Evolutionary conservation across 2,329 filamentous ascomycete species (phyloP).

Genomic region (Trichophaea hybrida): DNA sequence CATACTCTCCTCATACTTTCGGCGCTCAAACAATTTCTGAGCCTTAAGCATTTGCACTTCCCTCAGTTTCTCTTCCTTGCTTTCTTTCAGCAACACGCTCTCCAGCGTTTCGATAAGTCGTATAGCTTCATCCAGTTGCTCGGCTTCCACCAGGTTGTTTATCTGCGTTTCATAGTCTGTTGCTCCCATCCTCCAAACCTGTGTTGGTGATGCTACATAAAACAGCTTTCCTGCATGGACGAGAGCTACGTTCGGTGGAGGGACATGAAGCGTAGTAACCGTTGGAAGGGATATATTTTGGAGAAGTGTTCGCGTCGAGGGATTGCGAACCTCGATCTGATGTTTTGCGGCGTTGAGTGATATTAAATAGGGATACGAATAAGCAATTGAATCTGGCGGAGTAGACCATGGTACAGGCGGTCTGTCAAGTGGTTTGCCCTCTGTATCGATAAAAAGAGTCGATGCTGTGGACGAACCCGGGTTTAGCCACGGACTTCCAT

Average conservation of each 20-base stretch:
- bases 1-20: constrained; percentile 71
- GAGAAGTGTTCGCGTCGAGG: constrained; percentile 75
- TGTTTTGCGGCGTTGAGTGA: constrained; percentile 65
- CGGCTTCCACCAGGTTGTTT: constrained; percentile 59
- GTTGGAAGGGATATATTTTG: constrained; percentile 72
- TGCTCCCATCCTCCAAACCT: constrained; percentile 91
- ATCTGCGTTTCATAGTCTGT: constrained; percentile 85
- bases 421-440: constrained; percentile 68
- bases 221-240: constrained; percentile 94
- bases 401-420: constrained; percentile 82
- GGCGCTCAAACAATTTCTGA: constrained; percentile 64
- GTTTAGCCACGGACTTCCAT: neutral
- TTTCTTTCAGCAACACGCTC: constrained; percentile 61
- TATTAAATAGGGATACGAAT: constrained; percentile 91
- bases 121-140: constrained; percentile 76
- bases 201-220: constrained; percentile 77
- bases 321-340: constrained; percentile 72
- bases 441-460: constrained; percentile 74
- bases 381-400: constrained; percentile 81
- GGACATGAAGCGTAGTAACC: constrained; percentile 75
- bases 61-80: constrained; percentile 67
- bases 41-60: constrained; percentile 89
- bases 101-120: constrained; percentile 81
- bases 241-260: constrained; percentile 82
- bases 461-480: constrained; percentile 41